Evolutionary conservation across 2,329 filamentous ascomycete genomes (phyloP).

Genomic region (Diaporthe citriasiana): DNA sequence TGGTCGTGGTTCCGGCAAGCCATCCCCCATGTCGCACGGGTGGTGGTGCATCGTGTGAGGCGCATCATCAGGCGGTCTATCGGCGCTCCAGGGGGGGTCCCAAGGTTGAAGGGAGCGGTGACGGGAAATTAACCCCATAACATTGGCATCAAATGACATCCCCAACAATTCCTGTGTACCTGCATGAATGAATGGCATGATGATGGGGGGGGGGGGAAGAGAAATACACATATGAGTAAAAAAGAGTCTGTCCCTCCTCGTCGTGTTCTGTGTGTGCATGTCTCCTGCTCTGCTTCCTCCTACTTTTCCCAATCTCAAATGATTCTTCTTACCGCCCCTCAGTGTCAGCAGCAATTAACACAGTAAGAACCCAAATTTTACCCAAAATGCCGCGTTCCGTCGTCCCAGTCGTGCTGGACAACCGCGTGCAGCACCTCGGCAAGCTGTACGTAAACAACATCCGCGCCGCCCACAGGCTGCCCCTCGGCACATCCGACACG

Average conservation of each 20-base stretch:
- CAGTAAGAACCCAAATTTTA: not conserved
- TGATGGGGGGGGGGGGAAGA: not conserved
- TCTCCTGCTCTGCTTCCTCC: not conserved
- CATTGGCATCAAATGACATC: constrained; percentile 34
- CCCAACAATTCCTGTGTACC: constrained; percentile 11
- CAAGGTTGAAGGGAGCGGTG: constrained; percentile 17
- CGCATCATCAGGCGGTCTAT: constrained; percentile 26
- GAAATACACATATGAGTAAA: not conserved
- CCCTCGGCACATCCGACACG: constrained; percentile 28
- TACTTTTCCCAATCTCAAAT: not conserved
- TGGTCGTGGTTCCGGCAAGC: not conserved
- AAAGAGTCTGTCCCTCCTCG: not conserved
- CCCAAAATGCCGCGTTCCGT: not conserved
- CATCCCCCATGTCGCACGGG: constrained; percentile 2
- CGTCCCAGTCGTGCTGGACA: constrained; percentile 24
- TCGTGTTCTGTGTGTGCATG: not conserved
- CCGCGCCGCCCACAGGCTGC: constrained; percentile 15
- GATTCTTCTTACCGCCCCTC: not conserved
- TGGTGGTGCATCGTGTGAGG: constrained; percentile 28
- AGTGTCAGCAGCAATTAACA: not conserved
- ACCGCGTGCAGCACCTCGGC: constrained; percentile 22
- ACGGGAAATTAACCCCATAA: constrained; percentile 31
- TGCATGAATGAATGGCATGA: constrained; percentile 26
- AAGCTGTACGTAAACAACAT: constrained; percentile 4
- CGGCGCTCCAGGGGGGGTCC: not conserved